Conservation (phyloP, 305 asterid genomes). For the Solanum aculeatissimum region DNA sequence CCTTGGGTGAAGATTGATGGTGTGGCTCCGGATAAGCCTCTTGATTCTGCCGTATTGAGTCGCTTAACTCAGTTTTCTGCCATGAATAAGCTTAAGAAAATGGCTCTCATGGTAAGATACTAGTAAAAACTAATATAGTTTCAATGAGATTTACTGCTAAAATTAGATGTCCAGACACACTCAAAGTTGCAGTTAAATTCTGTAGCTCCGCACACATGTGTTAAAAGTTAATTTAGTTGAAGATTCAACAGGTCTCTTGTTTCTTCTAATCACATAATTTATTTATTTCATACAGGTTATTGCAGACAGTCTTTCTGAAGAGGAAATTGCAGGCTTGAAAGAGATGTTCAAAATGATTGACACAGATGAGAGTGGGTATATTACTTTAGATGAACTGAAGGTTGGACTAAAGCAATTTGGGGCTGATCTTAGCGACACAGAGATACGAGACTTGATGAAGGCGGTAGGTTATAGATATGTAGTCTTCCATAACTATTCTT, state of each 20-base stretch:
- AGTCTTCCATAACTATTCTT: background rate
- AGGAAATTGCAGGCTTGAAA: slow-evolving; percentile 32
- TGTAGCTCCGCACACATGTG: background rate
- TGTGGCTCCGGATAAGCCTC: slow-evolving; percentile 66
- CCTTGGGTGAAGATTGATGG: slow-evolving; percentile 64
- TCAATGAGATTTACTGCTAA: background rate
- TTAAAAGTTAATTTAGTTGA: background rate
- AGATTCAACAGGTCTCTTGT: background rate
- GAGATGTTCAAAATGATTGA: slow-evolving; percentile 28
- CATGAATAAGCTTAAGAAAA: slow-evolving; percentile 65
- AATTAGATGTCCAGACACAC: background rate
- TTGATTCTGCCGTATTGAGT: slow-evolving; percentile 53
- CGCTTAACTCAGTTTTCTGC: slow-evolving; percentile 62
- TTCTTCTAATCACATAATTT: background rate
- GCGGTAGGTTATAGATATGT: slow-evolving; percentile 28
- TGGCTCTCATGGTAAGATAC: slow-evolving; percentile 60
- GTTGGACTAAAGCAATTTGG: slow-evolving; percentile 44
- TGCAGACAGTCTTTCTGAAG: slow-evolving; percentile 27
- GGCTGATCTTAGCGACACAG: slow-evolving; percentile 47
- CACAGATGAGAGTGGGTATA: slow-evolving; percentile 52
- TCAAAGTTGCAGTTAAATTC: background rate
- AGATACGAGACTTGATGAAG: slow-evolving; percentile 46
- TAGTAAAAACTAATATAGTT: background rate
- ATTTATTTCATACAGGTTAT: slow-evolving; percentile 12
- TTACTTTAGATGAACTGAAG: slow-evolving; percentile 55